Percentiles rank a stretch among this genome's conserved stretches.
Conservation (phyloP, 106 monocot genomes). For the Cymbidium sinense region DNA sequence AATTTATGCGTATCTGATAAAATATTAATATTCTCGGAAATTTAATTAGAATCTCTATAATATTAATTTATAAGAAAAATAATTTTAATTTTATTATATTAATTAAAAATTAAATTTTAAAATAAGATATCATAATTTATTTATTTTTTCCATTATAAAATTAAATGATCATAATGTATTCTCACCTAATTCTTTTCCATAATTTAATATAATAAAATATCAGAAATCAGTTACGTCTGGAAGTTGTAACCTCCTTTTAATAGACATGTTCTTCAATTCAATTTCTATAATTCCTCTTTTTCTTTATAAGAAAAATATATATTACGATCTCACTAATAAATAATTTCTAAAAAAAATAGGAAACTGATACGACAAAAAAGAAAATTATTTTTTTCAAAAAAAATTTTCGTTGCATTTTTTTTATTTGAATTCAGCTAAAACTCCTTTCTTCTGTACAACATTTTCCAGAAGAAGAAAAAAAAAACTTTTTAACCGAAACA, state of each 20-base stretch:
- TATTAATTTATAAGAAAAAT: no score
- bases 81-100: no score
- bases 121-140: no score
- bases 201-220: neutral
- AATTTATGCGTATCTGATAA: no score
- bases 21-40: no score
- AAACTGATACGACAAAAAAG: neutral
- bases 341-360: neutral
- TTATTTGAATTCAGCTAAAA: neutral
- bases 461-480: neutral
- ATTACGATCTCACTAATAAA: neutral
- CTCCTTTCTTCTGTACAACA: neutral
- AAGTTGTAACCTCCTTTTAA: slow-evolving; percentile 3
- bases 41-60: no score
- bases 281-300: neutral
- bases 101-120: no score
- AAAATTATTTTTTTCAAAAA: neutral
- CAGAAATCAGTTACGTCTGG: neutral
- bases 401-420: neutral
- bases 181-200: neutral
- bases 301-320: neutral
- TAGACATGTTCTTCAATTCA: neutral
- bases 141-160: no score
- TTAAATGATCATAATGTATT: no score
- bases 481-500: neutral